A percentile compares a stretch with the other conserved stretches of the same genome.
Evolutionary conservation across 345 rosid genomes (phyloP).

Genomic region (Streptanthus diversifolius): DNA sequence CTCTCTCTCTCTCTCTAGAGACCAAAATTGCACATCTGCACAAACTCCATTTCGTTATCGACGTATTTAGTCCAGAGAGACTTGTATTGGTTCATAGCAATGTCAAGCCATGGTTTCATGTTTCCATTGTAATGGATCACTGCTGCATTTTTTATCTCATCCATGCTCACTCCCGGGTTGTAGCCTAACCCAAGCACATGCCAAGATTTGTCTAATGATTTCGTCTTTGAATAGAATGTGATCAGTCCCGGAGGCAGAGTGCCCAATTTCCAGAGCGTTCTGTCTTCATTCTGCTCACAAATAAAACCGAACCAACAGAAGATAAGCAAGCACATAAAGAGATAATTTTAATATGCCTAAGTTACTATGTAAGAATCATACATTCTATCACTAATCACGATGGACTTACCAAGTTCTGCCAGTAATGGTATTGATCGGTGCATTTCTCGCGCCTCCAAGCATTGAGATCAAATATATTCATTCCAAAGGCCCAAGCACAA

Average conservation of each 20-base stretch:
- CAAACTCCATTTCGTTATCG: slow-evolving; percentile 72
- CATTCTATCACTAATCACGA: not conserved
- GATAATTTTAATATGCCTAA: not conserved
- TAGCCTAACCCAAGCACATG: slow-evolving; percentile 92
- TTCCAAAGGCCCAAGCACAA: slow-evolving; percentile 94
- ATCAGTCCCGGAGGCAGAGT: slow-evolving; percentile 84
- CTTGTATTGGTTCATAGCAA: slow-evolving; percentile 87
- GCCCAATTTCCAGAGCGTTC: slow-evolving; percentile 63
- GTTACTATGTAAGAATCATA: not conserved
- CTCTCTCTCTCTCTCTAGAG: slow-evolving; percentile 40
- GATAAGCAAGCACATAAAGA: not conserved
- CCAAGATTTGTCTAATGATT: slow-evolving; percentile 87
- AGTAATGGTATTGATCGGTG: slow-evolving; percentile 54
- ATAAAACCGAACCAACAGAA: not conserved
- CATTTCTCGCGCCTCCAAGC: slow-evolving; percentile 77
- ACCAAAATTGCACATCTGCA: slow-evolving; percentile 85
- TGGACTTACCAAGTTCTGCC: slow-evolving; percentile 61
- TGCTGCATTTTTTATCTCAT: slow-evolving; percentile 75
- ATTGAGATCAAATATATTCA: slow-evolving; percentile 87
- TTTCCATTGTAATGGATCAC: slow-evolving; percentile 91
- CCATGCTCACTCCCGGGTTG: slow-evolving; percentile 83
- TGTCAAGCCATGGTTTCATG: slow-evolving; percentile 98
- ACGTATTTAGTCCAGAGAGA: slow-evolving; percentile 85
- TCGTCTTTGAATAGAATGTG: slow-evolving; percentile 78
- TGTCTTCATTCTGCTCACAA: slow-evolving; percentile 59